phyloP scores from a whole-genome alignment of 768 basidiomycete species.

The Rhizopogon vesiculosus region DNA sequence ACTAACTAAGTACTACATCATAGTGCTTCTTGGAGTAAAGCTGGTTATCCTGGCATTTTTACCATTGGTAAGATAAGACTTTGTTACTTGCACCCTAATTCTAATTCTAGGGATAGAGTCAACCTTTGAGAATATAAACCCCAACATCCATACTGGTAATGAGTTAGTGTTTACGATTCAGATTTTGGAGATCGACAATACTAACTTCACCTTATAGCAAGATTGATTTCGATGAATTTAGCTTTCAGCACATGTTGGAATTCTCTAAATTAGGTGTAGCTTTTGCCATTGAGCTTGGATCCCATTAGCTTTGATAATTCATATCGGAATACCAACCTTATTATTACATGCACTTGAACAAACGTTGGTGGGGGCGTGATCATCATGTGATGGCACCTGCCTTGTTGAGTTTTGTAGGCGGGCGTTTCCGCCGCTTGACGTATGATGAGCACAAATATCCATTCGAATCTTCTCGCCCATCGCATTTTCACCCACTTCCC shows the following conservation, averaged over 20 bases:
- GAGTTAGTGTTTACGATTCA: slow-evolving; percentile 58
- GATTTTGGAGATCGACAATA: slow-evolving; percentile 35
- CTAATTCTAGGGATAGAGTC: slow-evolving; percentile 39
- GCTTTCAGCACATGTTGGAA: slow-evolving; percentile 85
- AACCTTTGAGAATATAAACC: slow-evolving; percentile 70
- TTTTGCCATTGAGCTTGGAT: slow-evolving; percentile 69
- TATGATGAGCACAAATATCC: too few relatives aligned
- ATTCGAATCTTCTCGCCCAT: too few relatives aligned
- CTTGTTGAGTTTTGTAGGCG: too few relatives aligned
- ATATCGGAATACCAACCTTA: too few relatives aligned
- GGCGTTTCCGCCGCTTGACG: too few relatives aligned
- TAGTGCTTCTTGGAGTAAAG: slow-evolving; percentile 79
- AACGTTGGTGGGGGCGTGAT: too few relatives aligned
- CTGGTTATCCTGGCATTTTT: slow-evolving; percentile 82
- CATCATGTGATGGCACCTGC: too few relatives aligned
- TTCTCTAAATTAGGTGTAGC: slow-evolving; percentile 83
- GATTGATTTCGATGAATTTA: slow-evolving; percentile 84
- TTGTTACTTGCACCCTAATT: background rate
- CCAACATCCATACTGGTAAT: slow-evolving; percentile 67
- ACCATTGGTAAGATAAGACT: slow-evolving; percentile 47
- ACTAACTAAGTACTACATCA: slow-evolving; percentile 7
- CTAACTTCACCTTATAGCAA: slow-evolving; percentile 44
- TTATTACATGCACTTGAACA: too few relatives aligned
- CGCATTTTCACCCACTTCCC: too few relatives aligned
- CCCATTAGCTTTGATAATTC: background rate